Conservation (phyloP, 345 rosid species). For the Camelina neglecta region DNA sequence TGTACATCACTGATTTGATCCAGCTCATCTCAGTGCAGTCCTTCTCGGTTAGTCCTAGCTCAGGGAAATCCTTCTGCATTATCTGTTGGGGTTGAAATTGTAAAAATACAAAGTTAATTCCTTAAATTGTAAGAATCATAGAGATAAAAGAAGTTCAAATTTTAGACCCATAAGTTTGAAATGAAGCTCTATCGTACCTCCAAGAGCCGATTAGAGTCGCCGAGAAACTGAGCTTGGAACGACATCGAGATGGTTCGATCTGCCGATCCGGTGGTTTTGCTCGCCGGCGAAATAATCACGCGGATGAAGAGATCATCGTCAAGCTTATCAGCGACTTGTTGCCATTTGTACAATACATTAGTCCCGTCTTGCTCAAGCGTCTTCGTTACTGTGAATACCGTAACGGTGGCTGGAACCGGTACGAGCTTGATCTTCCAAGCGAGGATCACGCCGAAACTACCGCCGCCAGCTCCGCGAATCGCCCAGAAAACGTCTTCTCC, state of each 20-base stretch:
- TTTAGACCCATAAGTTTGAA: background rate
- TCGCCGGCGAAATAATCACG: slow-evolving; percentile 46
- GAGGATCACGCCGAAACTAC: slow-evolving; percentile 68
- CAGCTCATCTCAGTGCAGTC: slow-evolving; percentile 66
- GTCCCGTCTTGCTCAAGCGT: slow-evolving; percentile 56
- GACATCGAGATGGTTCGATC: slow-evolving; percentile 48
- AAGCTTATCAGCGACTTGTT: slow-evolving; percentile 54
- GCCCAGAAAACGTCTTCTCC: slow-evolving; percentile 86
- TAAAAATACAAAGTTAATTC: background rate
- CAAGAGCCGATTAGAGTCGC: slow-evolving; percentile 49
- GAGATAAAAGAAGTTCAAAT: background rate
- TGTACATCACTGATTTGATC: slow-evolving; percentile 69
- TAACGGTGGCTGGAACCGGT: slow-evolving; percentile 62
- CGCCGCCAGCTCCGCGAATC: slow-evolving; percentile 79
- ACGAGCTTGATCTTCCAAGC: slow-evolving; percentile 74
- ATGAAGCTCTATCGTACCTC: background rate
- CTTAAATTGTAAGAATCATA: background rate
- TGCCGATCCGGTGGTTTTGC: slow-evolving; percentile 27
- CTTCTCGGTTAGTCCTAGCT: slow-evolving; percentile 56
- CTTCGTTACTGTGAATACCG: slow-evolving; percentile 61
- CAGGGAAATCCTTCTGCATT: slow-evolving; percentile 64
- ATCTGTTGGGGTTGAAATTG: slow-evolving; percentile 42
- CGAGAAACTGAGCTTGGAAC: slow-evolving; percentile 58
- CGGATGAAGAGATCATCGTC: slow-evolving; percentile 69
- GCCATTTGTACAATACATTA: slow-evolving; percentile 59